Conservation (phyloP, 306 rosid genomes). For the Cicer pinnatifidum region DNA sequence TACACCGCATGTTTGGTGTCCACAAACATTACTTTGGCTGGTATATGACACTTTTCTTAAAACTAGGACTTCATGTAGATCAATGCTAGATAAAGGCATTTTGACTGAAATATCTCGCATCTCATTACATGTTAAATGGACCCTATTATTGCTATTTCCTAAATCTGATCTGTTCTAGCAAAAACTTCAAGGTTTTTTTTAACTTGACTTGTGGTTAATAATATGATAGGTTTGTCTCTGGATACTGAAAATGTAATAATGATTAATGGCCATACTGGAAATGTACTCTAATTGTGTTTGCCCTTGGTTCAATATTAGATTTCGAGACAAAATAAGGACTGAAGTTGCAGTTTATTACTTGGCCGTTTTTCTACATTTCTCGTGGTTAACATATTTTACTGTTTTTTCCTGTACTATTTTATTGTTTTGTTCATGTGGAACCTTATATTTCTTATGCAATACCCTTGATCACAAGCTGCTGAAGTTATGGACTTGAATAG, state of each 20-base stretch:
- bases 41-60: conserved; percentile 11
- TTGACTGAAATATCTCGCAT: neutral
- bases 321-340: conserved; percentile 10
- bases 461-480: conserved; percentile 4
- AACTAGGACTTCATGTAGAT: conserved; percentile 16
- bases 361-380: conserved; percentile 3
- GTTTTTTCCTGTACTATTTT: neutral
- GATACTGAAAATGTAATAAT: conserved; percentile 12
- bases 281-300: neutral
- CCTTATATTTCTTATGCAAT: neutral
- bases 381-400: conserved; percentile 1
- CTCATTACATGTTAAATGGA: neutral
- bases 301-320: conserved; percentile 30
- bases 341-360: neutral
- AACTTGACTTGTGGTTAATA: neutral
- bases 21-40: neutral
- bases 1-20: conserved; percentile 15
- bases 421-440: conserved; percentile 13
- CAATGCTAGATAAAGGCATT: conserved; percentile 3
- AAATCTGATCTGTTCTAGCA: neutral
- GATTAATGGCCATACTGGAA: neutral
- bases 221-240: neutral
- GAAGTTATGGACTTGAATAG: conserved; percentile 7
- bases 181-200: neutral
- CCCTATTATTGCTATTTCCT: conserved; percentile 9